Percentiles rank a stretch among this genome's conserved stretches.
Evolutionary conservation across 352 stramenopile species (phyloP).

Genomic region (Thraustochytrium aureum): DNA sequence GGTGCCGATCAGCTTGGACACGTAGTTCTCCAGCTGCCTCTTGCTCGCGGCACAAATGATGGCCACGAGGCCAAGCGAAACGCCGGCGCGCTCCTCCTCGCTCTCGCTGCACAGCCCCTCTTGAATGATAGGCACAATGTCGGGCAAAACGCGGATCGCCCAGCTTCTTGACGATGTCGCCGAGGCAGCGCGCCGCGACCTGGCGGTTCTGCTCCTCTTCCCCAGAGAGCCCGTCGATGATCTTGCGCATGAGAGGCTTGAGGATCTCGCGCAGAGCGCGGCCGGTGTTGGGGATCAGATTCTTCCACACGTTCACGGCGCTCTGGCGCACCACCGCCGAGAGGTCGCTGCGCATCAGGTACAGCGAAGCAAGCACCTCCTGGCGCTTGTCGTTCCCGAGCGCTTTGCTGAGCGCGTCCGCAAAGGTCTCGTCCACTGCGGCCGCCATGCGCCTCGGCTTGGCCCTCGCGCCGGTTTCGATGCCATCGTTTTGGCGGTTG

Average conservation of each 20-base stretch:
- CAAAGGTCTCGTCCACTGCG: conserved; percentile 59
- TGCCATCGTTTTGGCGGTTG: conserved; percentile 51
- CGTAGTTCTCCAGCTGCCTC: conserved; percentile 93
- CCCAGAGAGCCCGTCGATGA: conserved; percentile 92
- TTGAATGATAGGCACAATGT: conserved; percentile 97
- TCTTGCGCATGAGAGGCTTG: conserved; percentile 89
- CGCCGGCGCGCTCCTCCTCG: conserved; percentile 73
- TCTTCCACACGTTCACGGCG: conserved; percentile 99
- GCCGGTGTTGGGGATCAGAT: conserved; percentile 96
- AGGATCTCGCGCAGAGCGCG: conserved; percentile 96
- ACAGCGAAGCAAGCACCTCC: conserved; percentile 95
- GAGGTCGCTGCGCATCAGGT: conserved; percentile 97
- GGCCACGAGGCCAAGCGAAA: conserved; percentile 97
- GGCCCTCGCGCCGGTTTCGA: not conserved
- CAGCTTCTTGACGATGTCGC: conserved; percentile 98
- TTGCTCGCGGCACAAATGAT: conserved; percentile 93
- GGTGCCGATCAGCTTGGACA: conserved; percentile 94
- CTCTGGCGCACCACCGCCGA: conserved; percentile 93
- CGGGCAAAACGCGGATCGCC: conserved; percentile 97
- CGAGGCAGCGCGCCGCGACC: conserved; percentile 87
- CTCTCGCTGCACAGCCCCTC: conserved; percentile 79
- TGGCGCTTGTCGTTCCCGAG: conserved; percentile 92
- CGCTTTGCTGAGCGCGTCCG: conserved; percentile 57
- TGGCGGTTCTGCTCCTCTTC: conserved; percentile 81
- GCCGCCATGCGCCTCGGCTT: conserved; percentile 15